Evolutionary conservation across 129 eudicot genomes (phyloP), one percentile per base, ranked within the genome.

Genomic region (Lonicera japonica): DNA sequence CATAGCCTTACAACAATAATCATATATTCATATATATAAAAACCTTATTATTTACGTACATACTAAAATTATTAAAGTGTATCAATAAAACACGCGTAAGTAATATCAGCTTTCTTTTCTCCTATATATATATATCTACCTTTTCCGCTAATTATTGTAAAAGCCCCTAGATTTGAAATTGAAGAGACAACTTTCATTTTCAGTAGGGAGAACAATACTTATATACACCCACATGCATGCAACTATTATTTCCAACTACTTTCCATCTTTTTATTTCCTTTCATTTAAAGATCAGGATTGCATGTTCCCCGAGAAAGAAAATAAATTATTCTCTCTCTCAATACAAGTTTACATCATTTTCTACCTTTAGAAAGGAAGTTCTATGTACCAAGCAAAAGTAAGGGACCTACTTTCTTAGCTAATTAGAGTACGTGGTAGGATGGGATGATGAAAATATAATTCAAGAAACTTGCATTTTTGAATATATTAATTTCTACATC

Each of bases 171-270:
- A 3, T 11, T 21, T 47, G 24, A 6, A 24, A 25, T 46, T 59
- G 38, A 2, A 1, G 8, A 0, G 13, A 29, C 64, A 19, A n/a
- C 64, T 34, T 36, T 60, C 50, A 34, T 17, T n/a, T 60, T 10
- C 64, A 36, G 2, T 36, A 14, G 40, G 7, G n/a, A 60, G 40
- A 17, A 39, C 20, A 36, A 12, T 38, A 8, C 14, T n/a, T n/a
- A 36, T 58, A 25, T 0, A 11, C 38, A 23, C 21, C 59, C 34
- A 51, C n/a, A n/a, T n/a, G 6, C 69, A 65, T 52, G 69, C 39
- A 52, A 7, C n/a, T 52, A 17, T 53, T 51, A 34, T 65, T 58
- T 65, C 46, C 60, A 65, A 65, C 60, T 14, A 65, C 60, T 52
- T 50, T 21, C 16, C 47, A n/a, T 45, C 54, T 52, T 29, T 29